Base-by-base conservation (phyloP, 768 basidiomycete genomes). In the Trametes gibbosa region DNA sequence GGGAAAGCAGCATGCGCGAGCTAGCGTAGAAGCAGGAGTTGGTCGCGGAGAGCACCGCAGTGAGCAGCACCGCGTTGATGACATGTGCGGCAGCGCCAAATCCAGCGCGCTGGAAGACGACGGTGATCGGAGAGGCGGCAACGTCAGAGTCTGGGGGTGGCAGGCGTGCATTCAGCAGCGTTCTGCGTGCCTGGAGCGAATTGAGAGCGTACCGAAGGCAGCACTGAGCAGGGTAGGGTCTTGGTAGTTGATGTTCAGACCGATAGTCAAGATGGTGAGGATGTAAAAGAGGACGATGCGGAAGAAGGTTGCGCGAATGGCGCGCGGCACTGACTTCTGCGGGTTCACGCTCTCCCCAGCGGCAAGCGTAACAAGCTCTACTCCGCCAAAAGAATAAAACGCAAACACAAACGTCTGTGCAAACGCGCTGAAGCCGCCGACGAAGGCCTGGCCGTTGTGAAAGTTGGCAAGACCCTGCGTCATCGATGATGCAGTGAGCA, bases 301-400 rank as follows among this genome's bases (percentile, higher is more conserved):
- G 74, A 84, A 76, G 72, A 88, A 87, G 0, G 86, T 87, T 37
- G 82, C 82, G 40, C 62, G 58, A 40, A 66, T 80, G 1, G 88
- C 87, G 0, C 76, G 73, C 3, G 86, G 86, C 27, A 89, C 81
- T 0, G 83, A 72, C 68, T 83, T 83, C 71, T 84, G 77, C 1
- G 87, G 87, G 63, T 78, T 79, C 46, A 77, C 78, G 6, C 83
- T 83, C 73, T 89, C 88, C 34, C 86, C 85, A 10, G 87, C 87
- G n/a, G 87, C 87, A 32, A 90, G 70, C 2, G 85, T 82, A 41
- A 89, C 86, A 10, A 90, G 78, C 64, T 88, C 87, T 29, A 87
- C 83, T 17, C 86, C 84, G 17, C 81, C 84, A 69, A 81, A 85
- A 8, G 85, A 86, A 72, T 84, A 90, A 60, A 87, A 87, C 13